A percentile compares a stretch with the other conserved stretches of the same genome.
Evolutionary conservation across 2,329 filamentous ascomycete species (phyloP).

Genomic region (Juglanconis juglandina): DNA sequence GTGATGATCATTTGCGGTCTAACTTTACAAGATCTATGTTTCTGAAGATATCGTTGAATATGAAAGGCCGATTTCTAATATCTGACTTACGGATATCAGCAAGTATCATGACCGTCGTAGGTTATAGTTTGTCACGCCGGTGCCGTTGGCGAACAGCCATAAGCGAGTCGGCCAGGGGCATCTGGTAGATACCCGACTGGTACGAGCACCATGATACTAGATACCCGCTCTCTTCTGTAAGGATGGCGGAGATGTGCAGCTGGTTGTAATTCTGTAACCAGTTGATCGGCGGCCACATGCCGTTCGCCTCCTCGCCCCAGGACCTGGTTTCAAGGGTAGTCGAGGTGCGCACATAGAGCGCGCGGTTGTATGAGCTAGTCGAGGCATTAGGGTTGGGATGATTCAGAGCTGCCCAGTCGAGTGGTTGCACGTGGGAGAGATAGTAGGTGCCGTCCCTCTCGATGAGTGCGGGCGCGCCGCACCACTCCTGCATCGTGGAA

Average conservation of each 20-base stretch:
- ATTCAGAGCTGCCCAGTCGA: conserved; percentile 20
- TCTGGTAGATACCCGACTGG: conserved; percentile 24
- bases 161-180: conserved; percentile 22
- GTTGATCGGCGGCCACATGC: conserved; percentile 34
- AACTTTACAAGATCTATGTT: too few species aligned
- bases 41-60: too few species aligned
- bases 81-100: too few species aligned
- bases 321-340: conserved; percentile 47
- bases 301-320: conserved; percentile 49
- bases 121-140: conserved; percentile 4
- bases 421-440: conserved; percentile 22
- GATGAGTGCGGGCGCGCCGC: conserved; percentile 21
- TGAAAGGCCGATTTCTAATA: too few species aligned
- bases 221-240: conserved; percentile 18
- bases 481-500: conserved; percentile 16
- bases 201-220: conserved; percentile 24
- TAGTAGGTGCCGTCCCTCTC: conserved; percentile 23
- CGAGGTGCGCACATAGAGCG: conserved; percentile 29
- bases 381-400: conserved; percentile 19
- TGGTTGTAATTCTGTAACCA: conserved; percentile 24
- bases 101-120: conserved; percentile 14
- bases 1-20: too few species aligned
- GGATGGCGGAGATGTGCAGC: conserved; percentile 21
- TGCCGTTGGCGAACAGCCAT: background rate
- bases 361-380: conserved; percentile 19